Evolutionary conservation across 192 early-diverging fungal genomes (phyloP), one percentile per base, ranked within the genome.

Genomic region (Entomortierella chlamydospora): DNA sequence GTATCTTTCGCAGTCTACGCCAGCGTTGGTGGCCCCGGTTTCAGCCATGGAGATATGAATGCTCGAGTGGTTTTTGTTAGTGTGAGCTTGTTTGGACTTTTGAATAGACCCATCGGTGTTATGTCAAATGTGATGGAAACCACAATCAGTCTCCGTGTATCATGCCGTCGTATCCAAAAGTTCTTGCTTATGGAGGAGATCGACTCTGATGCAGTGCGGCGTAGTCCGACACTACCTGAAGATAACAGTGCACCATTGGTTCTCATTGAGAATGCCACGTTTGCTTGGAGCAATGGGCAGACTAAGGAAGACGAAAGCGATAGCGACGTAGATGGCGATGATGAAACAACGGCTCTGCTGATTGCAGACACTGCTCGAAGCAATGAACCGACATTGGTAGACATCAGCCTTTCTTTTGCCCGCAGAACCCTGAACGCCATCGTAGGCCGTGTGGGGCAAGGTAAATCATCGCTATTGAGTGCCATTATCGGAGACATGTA

Each of bases 401-500:
- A 74, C 59, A 71, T 83, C 42, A 73, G 77, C 52, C 4, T 81
- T 0, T 37, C n/a, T 3, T 59, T 84, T 31, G 15, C 17, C 15
- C 65, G 62, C 26, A 66, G 79, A 54, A 30, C 68, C 2, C 53
- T 84, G 31, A 64, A 58, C 7, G 72, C 72, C 17, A 50, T 84
- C 12, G 73, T 81, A 18, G 83, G 78, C 0, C 62, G 67, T 28
- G 64, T 84, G 23, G 78, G 83, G 39, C 68, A 70, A 57, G 88
- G 88, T 33, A 89, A 89, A 56, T 87, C 90, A 22, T 87, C 82
- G 13, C 58, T 84, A 0, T 28, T 84, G 17, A 72, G 67, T 15
- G 69, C 73, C 25, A 68, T 97, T 11, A 84, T 98, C 7, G 96
- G 95, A 28, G 97, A 99, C 77, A 96, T 96, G 95, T 88, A 91